Percentiles rank a stretch among this genome's conserved stretches.
Evolutionary conservation across 352 stramenopile species (phyloP).

Genomic region (Pythium dissotocum): DNA sequence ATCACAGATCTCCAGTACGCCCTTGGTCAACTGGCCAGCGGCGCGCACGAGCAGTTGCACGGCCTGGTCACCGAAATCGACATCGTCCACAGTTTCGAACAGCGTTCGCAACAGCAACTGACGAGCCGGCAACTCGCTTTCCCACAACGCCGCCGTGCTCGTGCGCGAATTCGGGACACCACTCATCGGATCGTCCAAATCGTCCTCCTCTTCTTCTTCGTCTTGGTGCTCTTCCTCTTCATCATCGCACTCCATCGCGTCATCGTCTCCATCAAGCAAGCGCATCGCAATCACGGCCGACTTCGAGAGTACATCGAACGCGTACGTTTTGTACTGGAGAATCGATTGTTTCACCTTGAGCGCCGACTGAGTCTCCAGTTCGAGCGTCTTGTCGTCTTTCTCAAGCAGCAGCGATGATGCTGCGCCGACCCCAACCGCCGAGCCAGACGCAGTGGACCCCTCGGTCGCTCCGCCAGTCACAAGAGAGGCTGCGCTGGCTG

Average conservation of each 20-base stretch:
- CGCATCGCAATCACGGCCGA: slow-evolving; percentile 57
- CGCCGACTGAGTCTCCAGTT: slow-evolving; percentile 70
- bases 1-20: slow-evolving; percentile 48
- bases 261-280: slow-evolving; percentile 27
- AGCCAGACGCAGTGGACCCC: not conserved
- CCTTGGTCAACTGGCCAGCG: slow-evolving; percentile 53
- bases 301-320: slow-evolving; percentile 72
- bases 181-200: slow-evolving; percentile 16
- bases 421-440: not conserved
- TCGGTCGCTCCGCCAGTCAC: slow-evolving; percentile 14
- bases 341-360: slow-evolving; percentile 64
- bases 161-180: not conserved
- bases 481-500: not conserved
- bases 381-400: slow-evolving; percentile 85
- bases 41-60: slow-evolving; percentile 56
- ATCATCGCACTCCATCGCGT: slow-evolving; percentile 17
- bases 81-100: slow-evolving; percentile 74
- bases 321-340: slow-evolving; percentile 71
- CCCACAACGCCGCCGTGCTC: slow-evolving; percentile 23
- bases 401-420: slow-evolving; percentile 58
- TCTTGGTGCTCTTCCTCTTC: slow-evolving; percentile 22
- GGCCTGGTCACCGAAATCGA: slow-evolving; percentile 67
- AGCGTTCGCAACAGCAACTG: slow-evolving; percentile 62
- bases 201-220: slow-evolving; percentile 19
- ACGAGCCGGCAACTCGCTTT: slow-evolving; percentile 48